Conservation (phyloP, 2,329 filamentous ascomycete species). For the Neofusicoccum umdonicola region DNA sequence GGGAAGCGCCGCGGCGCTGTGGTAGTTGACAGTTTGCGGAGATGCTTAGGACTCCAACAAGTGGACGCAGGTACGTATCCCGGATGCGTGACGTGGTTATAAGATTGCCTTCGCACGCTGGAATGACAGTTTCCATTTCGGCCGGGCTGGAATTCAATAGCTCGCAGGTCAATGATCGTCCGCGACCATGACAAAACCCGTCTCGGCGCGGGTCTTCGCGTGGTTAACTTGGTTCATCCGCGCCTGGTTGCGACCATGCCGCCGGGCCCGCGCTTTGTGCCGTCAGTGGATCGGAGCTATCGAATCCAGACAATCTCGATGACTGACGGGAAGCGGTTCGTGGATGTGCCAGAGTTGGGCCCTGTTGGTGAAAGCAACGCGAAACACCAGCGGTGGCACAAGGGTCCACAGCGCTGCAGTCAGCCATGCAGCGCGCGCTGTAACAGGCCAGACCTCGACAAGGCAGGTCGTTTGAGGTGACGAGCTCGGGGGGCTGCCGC, state of each 20-base stretch:
- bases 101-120: background rate
- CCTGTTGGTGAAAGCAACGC: background rate
- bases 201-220: background rate
- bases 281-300: background rate
- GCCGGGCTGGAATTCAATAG: constrained; percentile 6
- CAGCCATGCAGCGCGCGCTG: constrained; percentile 11
- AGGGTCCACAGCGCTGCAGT: constrained; percentile 4
- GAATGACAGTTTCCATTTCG: background rate
- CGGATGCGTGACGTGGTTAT: background rate
- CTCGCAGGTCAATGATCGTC: background rate
- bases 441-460: constrained; percentile 2
- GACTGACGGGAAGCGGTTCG: background rate
- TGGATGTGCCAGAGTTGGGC: background rate
- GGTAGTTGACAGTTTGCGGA: too few relatives aligned
- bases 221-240: background rate
- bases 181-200: background rate
- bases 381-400: background rate
- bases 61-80: background rate
- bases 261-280: background rate
- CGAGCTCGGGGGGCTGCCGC: background rate
- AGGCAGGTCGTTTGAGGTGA: background rate
- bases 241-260: background rate
- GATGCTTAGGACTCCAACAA: too few relatives aligned
- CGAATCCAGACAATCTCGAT: background rate
- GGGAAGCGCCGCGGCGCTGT: too few relatives aligned